Evolutionary conservation across 441 rosid species (phyloP).

Genomic region (Jatropha podagrica): DNA sequence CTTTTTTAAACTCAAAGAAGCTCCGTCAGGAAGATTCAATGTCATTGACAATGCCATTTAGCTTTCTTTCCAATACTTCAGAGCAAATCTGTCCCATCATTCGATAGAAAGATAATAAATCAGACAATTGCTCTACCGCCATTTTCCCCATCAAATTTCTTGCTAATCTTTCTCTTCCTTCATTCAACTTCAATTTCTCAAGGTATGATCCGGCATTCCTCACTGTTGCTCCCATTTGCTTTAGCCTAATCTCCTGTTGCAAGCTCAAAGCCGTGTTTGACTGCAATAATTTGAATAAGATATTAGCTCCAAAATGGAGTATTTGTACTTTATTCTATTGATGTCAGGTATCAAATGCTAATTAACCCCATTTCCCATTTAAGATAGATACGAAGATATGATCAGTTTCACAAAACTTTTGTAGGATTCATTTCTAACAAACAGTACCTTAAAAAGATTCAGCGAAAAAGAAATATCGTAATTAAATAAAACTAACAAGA

Average conservation of each 20-base stretch:
- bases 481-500: too few relatives aligned
- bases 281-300: slow-evolving; percentile 34
- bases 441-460: too few relatives aligned
- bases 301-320: background rate
- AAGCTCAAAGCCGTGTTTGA: slow-evolving; percentile 65
- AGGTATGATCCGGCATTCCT: slow-evolving; percentile 69
- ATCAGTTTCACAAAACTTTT: too few relatives aligned
- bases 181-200: slow-evolving; percentile 54
- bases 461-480: background rate
- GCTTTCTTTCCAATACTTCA: slow-evolving; percentile 63
- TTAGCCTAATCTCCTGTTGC: slow-evolving; percentile 77
- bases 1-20: background rate
- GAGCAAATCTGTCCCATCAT: slow-evolving; percentile 84
- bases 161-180: slow-evolving; percentile 63
- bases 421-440: too few relatives aligned
- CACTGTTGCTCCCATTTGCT: slow-evolving; percentile 96
- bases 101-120: slow-evolving; percentile 70
- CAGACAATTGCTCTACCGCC: slow-evolving; percentile 70
- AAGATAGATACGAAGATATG: too few relatives aligned
- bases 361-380: too few relatives aligned
- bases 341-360: too few relatives aligned
- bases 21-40: background rate
- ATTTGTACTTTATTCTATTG: too few relatives aligned
- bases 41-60: slow-evolving; percentile 39
- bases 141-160: slow-evolving; percentile 67